These are phyloP conservation scores for Brassica carinata DNA, from an alignment of 345 rosid genomes.

Conservation along the genomic window DNA sequence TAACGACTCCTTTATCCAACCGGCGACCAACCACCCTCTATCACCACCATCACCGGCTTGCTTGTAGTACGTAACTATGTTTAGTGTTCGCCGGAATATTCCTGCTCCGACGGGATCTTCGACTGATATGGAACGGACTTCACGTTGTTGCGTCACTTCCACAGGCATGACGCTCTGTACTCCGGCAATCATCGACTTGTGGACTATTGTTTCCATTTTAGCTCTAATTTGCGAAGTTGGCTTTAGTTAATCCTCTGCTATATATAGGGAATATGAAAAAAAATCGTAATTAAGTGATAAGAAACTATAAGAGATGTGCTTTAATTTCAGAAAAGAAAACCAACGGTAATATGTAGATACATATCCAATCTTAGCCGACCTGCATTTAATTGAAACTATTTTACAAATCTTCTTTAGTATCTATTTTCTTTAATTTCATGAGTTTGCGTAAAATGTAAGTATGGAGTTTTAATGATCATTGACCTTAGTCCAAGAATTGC, in stretches of 20 bases:
- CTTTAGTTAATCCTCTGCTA: slow-evolving; percentile 8
- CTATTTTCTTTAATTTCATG: not conserved
- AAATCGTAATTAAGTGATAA: not conserved
- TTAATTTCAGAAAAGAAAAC: not conserved
- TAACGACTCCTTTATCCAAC: slow-evolving; percentile 80
- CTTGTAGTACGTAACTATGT: slow-evolving; percentile 55
- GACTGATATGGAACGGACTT: slow-evolving; percentile 42
- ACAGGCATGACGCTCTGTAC: slow-evolving; percentile 57
- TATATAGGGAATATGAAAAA: slow-evolving; percentile 5
- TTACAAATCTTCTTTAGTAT: not conserved
- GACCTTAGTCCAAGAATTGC: slow-evolving; percentile 13
- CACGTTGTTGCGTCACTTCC: slow-evolving; percentile 52
- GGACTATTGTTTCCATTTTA: slow-evolving; percentile 37
- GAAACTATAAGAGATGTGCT: not conserved
- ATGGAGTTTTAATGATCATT: slow-evolving; percentile 19
- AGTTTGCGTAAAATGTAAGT: slow-evolving; percentile 11
- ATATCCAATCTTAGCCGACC: slow-evolving; percentile 9
- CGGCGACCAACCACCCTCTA: slow-evolving; percentile 64
- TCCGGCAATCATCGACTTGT: slow-evolving; percentile 49
- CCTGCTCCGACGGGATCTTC: slow-evolving; percentile 41
- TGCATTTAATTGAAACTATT: slow-evolving; percentile 8
- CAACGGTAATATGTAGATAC: not conserved
- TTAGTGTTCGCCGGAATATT: slow-evolving; percentile 51
- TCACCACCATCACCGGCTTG: slow-evolving; percentile 41
- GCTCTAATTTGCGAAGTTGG: not conserved